Evolutionary conservation across 306 rosid genomes (phyloP).

Genomic region (Lathyrus tuberosus): DNA sequence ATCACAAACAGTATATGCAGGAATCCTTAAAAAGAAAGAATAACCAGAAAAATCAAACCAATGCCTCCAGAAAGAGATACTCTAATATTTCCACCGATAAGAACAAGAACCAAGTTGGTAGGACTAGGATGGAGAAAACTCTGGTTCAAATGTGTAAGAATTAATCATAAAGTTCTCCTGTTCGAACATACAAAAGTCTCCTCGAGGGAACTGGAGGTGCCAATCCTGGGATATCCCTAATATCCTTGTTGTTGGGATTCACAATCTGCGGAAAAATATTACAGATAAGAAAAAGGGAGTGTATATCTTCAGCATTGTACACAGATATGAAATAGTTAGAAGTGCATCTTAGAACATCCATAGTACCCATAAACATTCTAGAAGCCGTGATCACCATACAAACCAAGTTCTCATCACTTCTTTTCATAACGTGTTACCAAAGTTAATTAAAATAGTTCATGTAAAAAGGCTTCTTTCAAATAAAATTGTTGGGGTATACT

Average conservation of each 20-base stretch:
- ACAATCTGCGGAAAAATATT: slow-evolving; percentile 68
- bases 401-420: not conserved
- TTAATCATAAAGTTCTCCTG: slow-evolving; percentile 48
- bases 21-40: slow-evolving; percentile 41
- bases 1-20: slow-evolving; percentile 67
- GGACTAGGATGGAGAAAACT: slow-evolving; percentile 41
- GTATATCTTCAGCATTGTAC: slow-evolving; percentile 5
- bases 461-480: slow-evolving; percentile 14
- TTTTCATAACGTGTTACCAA: slow-evolving; percentile 9
- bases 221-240: slow-evolving; percentile 88
- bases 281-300: not conserved
- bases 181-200: slow-evolving; percentile 81
- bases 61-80: slow-evolving; percentile 48
- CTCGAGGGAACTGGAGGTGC: slow-evolving; percentile 93
- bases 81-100: slow-evolving; percentile 37
- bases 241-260: slow-evolving; percentile 80
- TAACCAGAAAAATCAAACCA: slow-evolving; percentile 34
- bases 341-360: slow-evolving; percentile 6
- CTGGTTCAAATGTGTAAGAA: slow-evolving; percentile 32
- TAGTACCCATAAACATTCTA: slow-evolving; percentile 13
- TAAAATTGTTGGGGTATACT: slow-evolving; percentile 9
- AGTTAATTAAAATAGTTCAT: slow-evolving; percentile 11
- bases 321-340: not conserved
- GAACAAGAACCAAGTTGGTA: slow-evolving; percentile 37
- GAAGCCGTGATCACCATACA: slow-evolving; percentile 14